These are phyloP conservation scores for Metarhizium album DNA, from an alignment of 2,329 filamentous ascomycete species.

Conservation along the genomic window DNA sequence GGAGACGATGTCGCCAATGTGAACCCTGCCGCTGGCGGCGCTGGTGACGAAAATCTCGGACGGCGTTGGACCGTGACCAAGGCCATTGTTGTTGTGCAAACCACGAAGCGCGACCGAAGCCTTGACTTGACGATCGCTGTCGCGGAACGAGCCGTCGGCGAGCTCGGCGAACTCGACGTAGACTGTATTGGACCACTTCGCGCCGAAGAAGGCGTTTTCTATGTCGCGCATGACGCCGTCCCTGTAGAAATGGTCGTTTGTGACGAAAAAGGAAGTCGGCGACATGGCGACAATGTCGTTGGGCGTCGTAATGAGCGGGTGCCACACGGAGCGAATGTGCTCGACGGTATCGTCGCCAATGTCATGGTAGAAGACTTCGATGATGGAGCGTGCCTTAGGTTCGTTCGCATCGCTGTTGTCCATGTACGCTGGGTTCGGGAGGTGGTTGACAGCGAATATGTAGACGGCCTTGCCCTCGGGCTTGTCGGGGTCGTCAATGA, in stretches of 20 bases:
- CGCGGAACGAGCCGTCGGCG: slow-evolving; percentile 6
- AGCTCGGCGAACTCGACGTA: slow-evolving; percentile 28
- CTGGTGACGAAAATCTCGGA: slow-evolving; percentile 33
- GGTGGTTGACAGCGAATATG: slow-evolving; percentile 50
- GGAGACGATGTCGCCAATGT: slow-evolving; percentile 24
- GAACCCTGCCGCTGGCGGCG: slow-evolving; percentile 34
- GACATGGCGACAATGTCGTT: slow-evolving; percentile 44
- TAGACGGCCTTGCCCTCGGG: slow-evolving; percentile 34
- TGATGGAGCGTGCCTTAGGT: slow-evolving; percentile 35
- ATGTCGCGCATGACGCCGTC: slow-evolving; percentile 34
- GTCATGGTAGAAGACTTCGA: slow-evolving; percentile 47
- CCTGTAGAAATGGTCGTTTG: slow-evolving; percentile 47
- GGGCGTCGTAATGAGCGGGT: slow-evolving; percentile 44
- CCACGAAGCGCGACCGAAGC: slow-evolving; percentile 31
- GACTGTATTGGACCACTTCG: slow-evolving; percentile 39
- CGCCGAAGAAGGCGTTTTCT: slow-evolving; percentile 31
- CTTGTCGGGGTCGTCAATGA: slow-evolving; percentile 37
- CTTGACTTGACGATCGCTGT: slow-evolving; percentile 25
- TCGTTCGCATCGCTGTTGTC: slow-evolving; percentile 13
- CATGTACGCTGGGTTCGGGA: slow-evolving; percentile 34
- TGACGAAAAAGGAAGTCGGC: slow-evolving; percentile 41
- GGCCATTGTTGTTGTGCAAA: slow-evolving; percentile 45
- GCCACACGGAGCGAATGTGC: slow-evolving; percentile 41
- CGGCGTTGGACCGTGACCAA: slow-evolving; percentile 34
- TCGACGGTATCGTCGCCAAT: slow-evolving; percentile 28